Evolutionary conservation across 768 basidiomycete genomes (phyloP).

Genomic region (Boletus edulis): DNA sequence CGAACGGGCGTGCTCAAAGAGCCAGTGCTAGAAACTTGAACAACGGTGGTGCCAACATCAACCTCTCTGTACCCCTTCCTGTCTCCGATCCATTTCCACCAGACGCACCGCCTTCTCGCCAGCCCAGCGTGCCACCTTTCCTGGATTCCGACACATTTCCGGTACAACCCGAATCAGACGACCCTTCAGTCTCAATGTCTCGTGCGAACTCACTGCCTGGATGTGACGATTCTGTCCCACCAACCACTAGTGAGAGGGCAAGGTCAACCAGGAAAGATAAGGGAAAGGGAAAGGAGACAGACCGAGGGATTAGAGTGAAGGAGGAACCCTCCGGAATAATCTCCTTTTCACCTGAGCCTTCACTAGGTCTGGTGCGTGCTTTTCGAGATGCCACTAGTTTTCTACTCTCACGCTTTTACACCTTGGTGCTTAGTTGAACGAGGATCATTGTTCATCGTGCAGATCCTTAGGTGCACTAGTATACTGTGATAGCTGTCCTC

Average conservation of each 20-base stretch:
- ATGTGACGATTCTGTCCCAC: slow-evolving; percentile 24
- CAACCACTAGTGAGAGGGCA: slow-evolving; percentile 23
- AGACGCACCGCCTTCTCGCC: slow-evolving; percentile 39
- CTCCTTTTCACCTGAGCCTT: slow-evolving; percentile 37
- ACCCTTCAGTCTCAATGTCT: slow-evolving; percentile 49
- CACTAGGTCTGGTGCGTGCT: slow-evolving; percentile 36
- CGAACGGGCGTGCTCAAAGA: slow-evolving; percentile 68
- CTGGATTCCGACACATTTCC: slow-evolving; percentile 52
- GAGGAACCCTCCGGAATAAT: slow-evolving; percentile 40
- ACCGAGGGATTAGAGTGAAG: slow-evolving; percentile 39
- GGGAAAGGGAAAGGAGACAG: slow-evolving; percentile 47
- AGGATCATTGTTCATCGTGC: slow-evolving; percentile 86
- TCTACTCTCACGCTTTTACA: slow-evolving; percentile 15
- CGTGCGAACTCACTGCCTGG: slow-evolving; percentile 56
- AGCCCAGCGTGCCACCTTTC: slow-evolving; percentile 38
- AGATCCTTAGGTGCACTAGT: slow-evolving; percentile 81
- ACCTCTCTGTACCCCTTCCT: slow-evolving; percentile 22
- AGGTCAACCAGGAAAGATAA: slow-evolving; percentile 39
- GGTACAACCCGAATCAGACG: slow-evolving; percentile 57
- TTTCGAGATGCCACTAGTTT: slow-evolving; percentile 2
- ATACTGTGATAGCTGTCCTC: slow-evolving; percentile 96
- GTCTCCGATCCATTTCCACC: slow-evolving; percentile 38
- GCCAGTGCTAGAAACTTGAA: slow-evolving; percentile 67
- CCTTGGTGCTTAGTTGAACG: slow-evolving; percentile 47
- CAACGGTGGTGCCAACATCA: slow-evolving; percentile 38